These are phyloP conservation scores for Sabuloglossum arenarium DNA, from an alignment of 495 filamentous ascomycete genomes.

Conservation along the genomic window DNA sequence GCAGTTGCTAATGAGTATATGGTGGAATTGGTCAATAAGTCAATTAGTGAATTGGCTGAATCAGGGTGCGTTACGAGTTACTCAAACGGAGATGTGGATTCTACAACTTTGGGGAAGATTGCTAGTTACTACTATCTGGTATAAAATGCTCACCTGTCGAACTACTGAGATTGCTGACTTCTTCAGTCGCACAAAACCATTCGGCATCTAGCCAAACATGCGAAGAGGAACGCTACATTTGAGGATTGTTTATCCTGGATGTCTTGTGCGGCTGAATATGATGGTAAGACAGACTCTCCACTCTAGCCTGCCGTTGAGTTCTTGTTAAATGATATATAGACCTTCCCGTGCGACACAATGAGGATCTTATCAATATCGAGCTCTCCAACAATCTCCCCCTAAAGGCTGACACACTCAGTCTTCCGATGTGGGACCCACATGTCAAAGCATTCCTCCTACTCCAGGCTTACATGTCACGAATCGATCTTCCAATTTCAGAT, in stretches of 20 bases:
- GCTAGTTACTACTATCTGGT: slow-evolving; percentile 95
- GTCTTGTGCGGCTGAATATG: slow-evolving; percentile 83
- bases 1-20: slow-evolving; percentile 75
- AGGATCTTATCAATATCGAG: slow-evolving; percentile 93
- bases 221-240: slow-evolving; percentile 59
- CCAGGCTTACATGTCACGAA: slow-evolving; percentile 84
- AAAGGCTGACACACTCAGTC: slow-evolving; percentile 41
- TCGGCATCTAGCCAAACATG: slow-evolving; percentile 53
- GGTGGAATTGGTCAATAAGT: slow-evolving; percentile 74
- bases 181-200: slow-evolving; percentile 67
- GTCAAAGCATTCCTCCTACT: slow-evolving; percentile 90
- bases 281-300: slow-evolving; percentile 15
- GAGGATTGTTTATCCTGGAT: slow-evolving; percentile 83
- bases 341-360: slow-evolving; percentile 94
- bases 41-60: slow-evolving; percentile 55
- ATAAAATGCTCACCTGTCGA: background rate
- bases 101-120: slow-evolving; percentile 85
- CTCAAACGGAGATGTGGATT: slow-evolving; percentile 74
- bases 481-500: slow-evolving; percentile 84
- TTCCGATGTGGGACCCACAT: slow-evolving; percentile 97
- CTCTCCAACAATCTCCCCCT: slow-evolving; percentile 62
- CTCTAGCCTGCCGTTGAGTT: background rate
- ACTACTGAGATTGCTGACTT: background rate
- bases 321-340: slow-evolving; percentile 33
- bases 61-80: slow-evolving; percentile 65